Evolutionary conservation across 2,329 filamentous ascomycete species (phyloP).

Genomic region (Endocalyx cinctus): DNA sequence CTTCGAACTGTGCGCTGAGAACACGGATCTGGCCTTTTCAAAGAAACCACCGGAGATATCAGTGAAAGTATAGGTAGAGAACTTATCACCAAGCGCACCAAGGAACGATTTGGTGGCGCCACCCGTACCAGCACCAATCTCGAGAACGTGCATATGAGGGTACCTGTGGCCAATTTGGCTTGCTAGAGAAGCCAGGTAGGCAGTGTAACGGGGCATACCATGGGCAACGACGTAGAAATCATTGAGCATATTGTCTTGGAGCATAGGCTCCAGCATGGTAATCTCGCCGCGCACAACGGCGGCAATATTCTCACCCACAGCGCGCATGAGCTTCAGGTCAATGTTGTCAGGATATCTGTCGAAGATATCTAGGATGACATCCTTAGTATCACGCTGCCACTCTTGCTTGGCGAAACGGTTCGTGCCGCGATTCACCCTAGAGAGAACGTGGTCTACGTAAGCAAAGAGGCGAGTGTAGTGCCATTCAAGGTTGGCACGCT

Average conservation of each 20-base stretch:
- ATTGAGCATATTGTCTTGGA: slow-evolving; percentile 28
- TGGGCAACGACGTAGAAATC: slow-evolving; percentile 27
- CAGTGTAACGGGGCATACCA: slow-evolving; percentile 12
- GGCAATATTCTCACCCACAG: slow-evolving; percentile 29
- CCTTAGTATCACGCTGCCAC: slow-evolving; percentile 5
- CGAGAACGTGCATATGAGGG: slow-evolving; percentile 38
- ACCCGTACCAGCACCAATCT: slow-evolving; percentile 20
- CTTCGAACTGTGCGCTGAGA: background rate
- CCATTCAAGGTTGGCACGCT: slow-evolving; percentile 4
- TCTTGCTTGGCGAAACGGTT: slow-evolving; percentile 6
- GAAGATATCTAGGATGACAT: background rate
- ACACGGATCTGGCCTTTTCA: background rate
- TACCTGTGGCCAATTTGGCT: slow-evolving; percentile 33
- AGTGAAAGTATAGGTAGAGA: slow-evolving; percentile 6
- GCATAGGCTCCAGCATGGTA: slow-evolving; percentile 33
- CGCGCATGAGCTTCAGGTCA: slow-evolving; percentile 23
- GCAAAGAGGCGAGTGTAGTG: slow-evolving; percentile 5
- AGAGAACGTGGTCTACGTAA: slow-evolving; percentile 4
- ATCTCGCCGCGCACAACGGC: slow-evolving; percentile 27
- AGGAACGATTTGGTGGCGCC: slow-evolving; percentile 2
- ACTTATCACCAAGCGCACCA: background rate
- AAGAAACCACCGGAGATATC: slow-evolving; percentile 6
- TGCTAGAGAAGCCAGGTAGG: slow-evolving; percentile 18
- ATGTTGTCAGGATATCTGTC: slow-evolving; percentile 7
- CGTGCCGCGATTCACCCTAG: background rate